Evolutionary conservation across 805 yeast genomes (phyloP).

Genomic region (Saturnispora diversa): DNA sequence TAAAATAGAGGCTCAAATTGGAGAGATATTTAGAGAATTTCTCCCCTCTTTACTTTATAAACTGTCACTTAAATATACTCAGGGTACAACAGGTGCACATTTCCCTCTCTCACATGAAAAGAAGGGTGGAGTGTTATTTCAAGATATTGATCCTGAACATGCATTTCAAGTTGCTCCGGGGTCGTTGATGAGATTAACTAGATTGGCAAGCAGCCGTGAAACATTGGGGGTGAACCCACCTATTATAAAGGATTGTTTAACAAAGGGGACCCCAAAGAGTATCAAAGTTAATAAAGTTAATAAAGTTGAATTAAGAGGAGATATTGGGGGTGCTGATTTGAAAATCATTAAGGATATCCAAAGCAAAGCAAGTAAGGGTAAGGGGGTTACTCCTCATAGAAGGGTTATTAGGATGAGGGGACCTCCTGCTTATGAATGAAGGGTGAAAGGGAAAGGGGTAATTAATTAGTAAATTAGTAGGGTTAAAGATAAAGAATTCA

Average conservation of each 20-base stretch:
- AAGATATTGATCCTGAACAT: constrained; percentile 45
- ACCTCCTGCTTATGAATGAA: no score
- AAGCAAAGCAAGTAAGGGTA: not conserved
- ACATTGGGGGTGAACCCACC: no score
- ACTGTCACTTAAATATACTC: no score
- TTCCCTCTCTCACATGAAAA: no score
- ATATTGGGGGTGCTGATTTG: constrained; percentile 1
- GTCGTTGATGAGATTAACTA: constrained; percentile 56
- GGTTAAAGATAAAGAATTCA: no score
- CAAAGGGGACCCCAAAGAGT: no score
- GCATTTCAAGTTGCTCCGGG: constrained; percentile 56
- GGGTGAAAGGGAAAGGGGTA: no score
- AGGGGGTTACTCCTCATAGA: constrained; percentile 8
- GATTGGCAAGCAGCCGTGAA: constrained; percentile 66
- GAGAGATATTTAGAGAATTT: constrained; percentile 76
- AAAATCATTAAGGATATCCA: constrained; percentile 7
- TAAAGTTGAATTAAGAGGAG: constrained; percentile 2
- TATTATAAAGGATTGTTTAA: no score
- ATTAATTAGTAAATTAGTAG: no score
- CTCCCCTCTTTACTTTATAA: constrained; percentile 75
- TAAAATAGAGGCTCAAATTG: constrained; percentile 73
- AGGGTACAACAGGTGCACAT: no score
- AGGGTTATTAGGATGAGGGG: constrained; percentile 9
- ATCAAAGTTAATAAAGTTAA: constrained; percentile 1
- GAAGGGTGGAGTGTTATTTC: constrained; percentile 33